Evolutionary conservation across 257 asterid species (phyloP).

Genomic region (Cruciata laevipes): DNA sequence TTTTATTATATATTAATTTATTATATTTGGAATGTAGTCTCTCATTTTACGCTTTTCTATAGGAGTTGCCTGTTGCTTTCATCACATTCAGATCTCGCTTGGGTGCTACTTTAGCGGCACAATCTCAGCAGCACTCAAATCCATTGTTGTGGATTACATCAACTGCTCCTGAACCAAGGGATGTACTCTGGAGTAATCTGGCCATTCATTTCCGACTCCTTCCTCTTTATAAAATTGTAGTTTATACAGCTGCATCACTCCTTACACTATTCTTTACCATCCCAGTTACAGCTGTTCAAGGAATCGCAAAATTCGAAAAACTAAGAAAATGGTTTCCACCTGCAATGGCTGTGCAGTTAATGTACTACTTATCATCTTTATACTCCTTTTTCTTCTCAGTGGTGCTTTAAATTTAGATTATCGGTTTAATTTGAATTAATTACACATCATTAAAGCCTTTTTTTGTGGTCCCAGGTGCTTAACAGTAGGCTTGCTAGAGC

Average conservation of each 20-base stretch:
- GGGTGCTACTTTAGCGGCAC: slow-evolving; percentile 96
- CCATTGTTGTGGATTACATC: slow-evolving; percentile 84
- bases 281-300: slow-evolving; percentile 92
- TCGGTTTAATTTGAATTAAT: background rate
- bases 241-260: slow-evolving; percentile 50
- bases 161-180: slow-evolving; percentile 96
- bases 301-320: slow-evolving; percentile 76
- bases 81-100: slow-evolving; percentile 83
- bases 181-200: slow-evolving; percentile 76
- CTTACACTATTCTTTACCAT: slow-evolving; percentile 85
- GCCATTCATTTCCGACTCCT: slow-evolving; percentile 41
- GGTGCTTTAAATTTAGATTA: background rate
- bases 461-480: background rate
- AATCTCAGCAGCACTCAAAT: slow-evolving; percentile 79
- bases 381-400: slow-evolving; percentile 5
- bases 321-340: slow-evolving; percentile 91
- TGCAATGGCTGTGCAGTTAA: slow-evolving; percentile 78
- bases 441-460: background rate
- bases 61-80: slow-evolving; percentile 83
- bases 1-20: too few species aligned
- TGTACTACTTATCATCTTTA: slow-evolving; percentile 40
- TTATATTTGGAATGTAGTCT: slow-evolving; percentile 3
- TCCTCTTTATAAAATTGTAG: slow-evolving; percentile 54
- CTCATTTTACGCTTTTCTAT: slow-evolving; percentile 12
- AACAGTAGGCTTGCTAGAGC: background rate